Evolutionary conservation across 1,284 basidiomycete species (phyloP).

Genomic region (Moesziomyces antarcticus): DNA sequence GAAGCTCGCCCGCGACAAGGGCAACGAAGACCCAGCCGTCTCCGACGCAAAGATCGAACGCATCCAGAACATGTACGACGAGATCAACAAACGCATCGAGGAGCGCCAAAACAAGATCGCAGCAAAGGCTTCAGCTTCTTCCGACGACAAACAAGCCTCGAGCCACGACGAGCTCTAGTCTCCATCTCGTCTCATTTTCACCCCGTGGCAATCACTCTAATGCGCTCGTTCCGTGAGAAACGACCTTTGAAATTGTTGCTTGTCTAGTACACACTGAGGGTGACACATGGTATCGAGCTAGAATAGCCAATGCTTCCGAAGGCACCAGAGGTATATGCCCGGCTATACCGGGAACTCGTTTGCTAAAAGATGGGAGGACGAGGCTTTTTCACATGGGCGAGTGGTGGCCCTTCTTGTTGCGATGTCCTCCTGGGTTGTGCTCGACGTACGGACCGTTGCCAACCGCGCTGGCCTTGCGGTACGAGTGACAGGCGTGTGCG

Average conservation of each 20-base stretch:
- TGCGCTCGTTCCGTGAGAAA: no score
- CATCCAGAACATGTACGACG: conserved; percentile 41
- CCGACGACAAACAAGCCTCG: not conserved
- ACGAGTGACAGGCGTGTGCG: conserved; percentile 48
- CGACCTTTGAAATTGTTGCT: no score
- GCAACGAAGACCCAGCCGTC: conserved; percentile 25
- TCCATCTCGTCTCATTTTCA: not conserved
- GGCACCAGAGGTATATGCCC: no score
- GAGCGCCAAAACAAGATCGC: conserved; percentile 25
- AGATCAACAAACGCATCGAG: conserved; percentile 30
- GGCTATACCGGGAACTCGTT: no score
- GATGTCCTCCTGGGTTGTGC: conserved; percentile 49
- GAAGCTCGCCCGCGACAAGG: conserved; percentile 35
- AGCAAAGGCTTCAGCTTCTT: not conserved
- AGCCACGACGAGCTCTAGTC: conserved; percentile 31
- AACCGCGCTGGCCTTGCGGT: conserved; percentile 45
- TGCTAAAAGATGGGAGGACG: not conserved
- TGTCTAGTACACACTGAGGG: no score
- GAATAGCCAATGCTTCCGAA: no score
- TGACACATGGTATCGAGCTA: no score
- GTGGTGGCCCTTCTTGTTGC: conserved; percentile 35
- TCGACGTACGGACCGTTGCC: conserved; percentile 52
- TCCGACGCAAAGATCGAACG: conserved; percentile 41
- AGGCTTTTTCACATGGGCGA: conserved; percentile 5
- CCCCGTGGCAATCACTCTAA: not conserved